Evolutionary conservation across 306 rosid genomes (phyloP), one percentile per base, ranked within the genome.

Genomic region (Cucurbita argyrosperma): DNA sequence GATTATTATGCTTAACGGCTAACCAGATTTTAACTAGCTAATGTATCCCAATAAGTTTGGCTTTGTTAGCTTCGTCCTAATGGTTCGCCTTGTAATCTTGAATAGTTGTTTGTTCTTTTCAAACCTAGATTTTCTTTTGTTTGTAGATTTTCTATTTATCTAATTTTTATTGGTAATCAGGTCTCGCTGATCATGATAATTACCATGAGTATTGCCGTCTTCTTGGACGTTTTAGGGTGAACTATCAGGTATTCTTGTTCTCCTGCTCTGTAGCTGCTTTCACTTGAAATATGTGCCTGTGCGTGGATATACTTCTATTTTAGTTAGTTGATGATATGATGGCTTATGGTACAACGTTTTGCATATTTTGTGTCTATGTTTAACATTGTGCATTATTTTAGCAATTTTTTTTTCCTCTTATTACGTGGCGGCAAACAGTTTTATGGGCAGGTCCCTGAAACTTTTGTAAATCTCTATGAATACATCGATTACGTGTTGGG

Each of bases 191-290:
- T 88, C 99, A 94, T 81, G 94, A 89, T 82, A 94, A 94, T 84
- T 94, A 94, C 88, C 99, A 94, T 85, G 99, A 94, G 76, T 94
- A 88, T 80, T 94, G 99, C 63, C 97, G 97, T 71, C 99, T 94
- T 85, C 96, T 94, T 78, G 99, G 96, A 55, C 97, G 99, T 66
- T 91, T 94, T 84, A 84, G 96, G 80, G 96, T 91, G 82, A 94
- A 94, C 78, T 94, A 91, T 83, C 99, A 94, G 97, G 99, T 94
- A 81, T 80, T 47, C 21, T 42, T 65, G 71, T 77, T 80, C 50
- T 62, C 53, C 59, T 60, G 18, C 51, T 38, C 13, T 72, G 7
- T 40, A 54, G 76, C 12, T 71, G 39, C 49, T 54, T 30, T 76
- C 74, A 79, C 21, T 39, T 62, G 74, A 38, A 51, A 58, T 21